Percentiles rank a stretch among this genome's conserved stretches.
These are phyloP conservation scores for Centrapalus pauciflorus DNA, from an alignment of 129 eudicot genomes.

Conservation along the genomic window DNA sequence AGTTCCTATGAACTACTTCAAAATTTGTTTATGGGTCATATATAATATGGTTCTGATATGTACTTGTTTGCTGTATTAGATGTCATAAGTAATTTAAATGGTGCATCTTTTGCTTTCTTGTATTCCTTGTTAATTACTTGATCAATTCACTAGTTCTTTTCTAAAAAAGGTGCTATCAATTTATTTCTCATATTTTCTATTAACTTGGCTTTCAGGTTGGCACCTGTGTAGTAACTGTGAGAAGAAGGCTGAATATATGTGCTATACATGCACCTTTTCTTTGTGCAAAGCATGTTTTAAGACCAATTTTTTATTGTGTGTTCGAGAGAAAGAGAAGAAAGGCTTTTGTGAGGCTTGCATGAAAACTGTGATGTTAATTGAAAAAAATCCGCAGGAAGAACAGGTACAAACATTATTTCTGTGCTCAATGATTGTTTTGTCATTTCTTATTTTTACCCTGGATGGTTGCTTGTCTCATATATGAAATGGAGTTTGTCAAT, in stretches of 20 bases:
- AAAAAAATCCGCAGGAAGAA: slow-evolving; percentile 43
- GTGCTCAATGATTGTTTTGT: background rate
- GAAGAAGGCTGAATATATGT: slow-evolving; percentile 83
- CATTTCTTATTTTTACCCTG: background rate
- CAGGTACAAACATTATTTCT: slow-evolving; percentile 36
- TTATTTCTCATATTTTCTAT: slow-evolving; percentile 21
- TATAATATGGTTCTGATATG: slow-evolving; percentile 1
- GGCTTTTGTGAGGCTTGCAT: slow-evolving; percentile 94
- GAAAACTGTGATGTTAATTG: slow-evolving; percentile 65
- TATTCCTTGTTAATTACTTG: background rate
- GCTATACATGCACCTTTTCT: slow-evolving; percentile 85
- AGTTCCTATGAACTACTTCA: background rate
- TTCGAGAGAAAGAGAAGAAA: slow-evolving; percentile 66
- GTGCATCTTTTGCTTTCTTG: slow-evolving; percentile 3
- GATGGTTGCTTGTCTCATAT: background rate
- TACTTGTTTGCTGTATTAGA: slow-evolving; percentile 12
- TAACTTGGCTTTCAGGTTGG: slow-evolving; percentile 73
- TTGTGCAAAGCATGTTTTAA: slow-evolving; percentile 78
- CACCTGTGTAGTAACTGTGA: slow-evolving; percentile 73
- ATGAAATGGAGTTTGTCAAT: background rate
- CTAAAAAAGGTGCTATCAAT: background rate
- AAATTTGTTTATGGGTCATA: background rate
- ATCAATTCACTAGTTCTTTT: background rate
- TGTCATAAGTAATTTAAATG: slow-evolving; percentile 1
- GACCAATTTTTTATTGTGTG: slow-evolving; percentile 55